Percentiles rank a stretch among this genome's conserved stretches.
Evolutionary conservation across 495 filamentous ascomycete genomes (phyloP).

Genomic region (Annulohypoxylon nitens): DNA sequence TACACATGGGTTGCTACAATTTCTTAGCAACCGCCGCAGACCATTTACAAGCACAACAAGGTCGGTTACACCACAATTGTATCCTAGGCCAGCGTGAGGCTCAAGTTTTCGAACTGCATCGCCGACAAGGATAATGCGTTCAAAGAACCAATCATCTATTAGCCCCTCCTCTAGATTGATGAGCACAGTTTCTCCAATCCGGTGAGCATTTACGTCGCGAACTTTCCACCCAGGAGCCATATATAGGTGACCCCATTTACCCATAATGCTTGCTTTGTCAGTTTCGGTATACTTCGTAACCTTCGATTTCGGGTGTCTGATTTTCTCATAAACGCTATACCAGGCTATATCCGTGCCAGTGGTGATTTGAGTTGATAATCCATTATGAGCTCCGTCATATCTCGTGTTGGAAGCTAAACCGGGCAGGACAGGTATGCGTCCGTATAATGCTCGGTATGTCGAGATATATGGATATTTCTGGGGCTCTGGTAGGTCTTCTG

Average conservation of each 20-base stretch:
- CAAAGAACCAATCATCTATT: background rate
- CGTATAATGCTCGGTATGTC: background rate
- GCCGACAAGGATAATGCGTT: background rate
- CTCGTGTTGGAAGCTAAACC: background rate
- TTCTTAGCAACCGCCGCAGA: background rate
- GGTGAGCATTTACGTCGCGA: background rate
- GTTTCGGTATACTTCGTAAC: background rate
- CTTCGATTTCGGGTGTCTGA: background rate
- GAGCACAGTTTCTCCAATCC: background rate
- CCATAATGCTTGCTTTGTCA: background rate
- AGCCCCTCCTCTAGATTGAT: background rate
- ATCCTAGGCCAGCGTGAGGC: background rate
- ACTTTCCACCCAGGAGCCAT: background rate
- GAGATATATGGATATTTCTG: background rate
- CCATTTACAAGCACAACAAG: background rate
- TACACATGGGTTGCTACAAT: background rate
- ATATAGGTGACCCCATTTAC: background rate
- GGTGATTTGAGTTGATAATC: background rate
- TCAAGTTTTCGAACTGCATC: background rate
- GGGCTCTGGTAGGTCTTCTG: background rate
- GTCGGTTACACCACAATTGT: background rate
- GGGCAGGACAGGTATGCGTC: background rate
- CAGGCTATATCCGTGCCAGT: background rate
- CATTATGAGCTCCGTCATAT: background rate
- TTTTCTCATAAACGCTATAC: background rate